Evolutionary conservation across 768 basidiomycete species (phyloP), one percentile per base, ranked within the genome.

Genomic region (Filobasidium floriforme): DNA sequence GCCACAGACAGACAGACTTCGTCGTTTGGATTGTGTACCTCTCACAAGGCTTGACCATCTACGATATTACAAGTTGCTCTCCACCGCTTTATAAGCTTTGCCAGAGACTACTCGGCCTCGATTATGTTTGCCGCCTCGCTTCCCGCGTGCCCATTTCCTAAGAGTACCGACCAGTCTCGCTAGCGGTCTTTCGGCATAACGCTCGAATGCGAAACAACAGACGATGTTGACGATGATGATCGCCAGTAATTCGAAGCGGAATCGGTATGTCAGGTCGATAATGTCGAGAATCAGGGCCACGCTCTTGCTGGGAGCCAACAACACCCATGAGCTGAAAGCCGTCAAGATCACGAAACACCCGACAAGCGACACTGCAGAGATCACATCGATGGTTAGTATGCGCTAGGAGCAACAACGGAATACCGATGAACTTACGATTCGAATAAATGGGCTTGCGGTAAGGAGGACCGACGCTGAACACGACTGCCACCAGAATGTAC

Each of bases 391-490:
- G 43, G 43, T 49, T 12, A 49, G 22, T 49, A 49, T 49, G 6
- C 46, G 46, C 15, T 37, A 46, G 12, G 65, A 2, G 46, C 3
- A 29, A 51, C 59, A n/a, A 57, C 19, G 26, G 12, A 1, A 37
- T 1, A 15, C 10, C n/a, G n/a, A n/a, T n/a, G 18, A 28, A 75
- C 86, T 64, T 75, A 93, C 93, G 85, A 74, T 99, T 99, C 18
- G 92, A 90, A 85, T 89, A 92, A 84, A 98, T 89, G 28, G 92
- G 84, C 78, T 90, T 89, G 60, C 96, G 85, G 78, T 94, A 99
- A 4, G 96, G 96, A 2, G 93, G 93, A 0, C 96, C 96, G 70
- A 98, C 96, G 76, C 90, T 94, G 81, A 98, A 99, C 0, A 98
- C 92, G 0, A 88, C 94, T 14, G 94, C 96, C 9, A 96, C 90